Evolutionary conservation across 768 basidiomycete genomes (phyloP).

Genomic region (Termitomyces sp.): DNA sequence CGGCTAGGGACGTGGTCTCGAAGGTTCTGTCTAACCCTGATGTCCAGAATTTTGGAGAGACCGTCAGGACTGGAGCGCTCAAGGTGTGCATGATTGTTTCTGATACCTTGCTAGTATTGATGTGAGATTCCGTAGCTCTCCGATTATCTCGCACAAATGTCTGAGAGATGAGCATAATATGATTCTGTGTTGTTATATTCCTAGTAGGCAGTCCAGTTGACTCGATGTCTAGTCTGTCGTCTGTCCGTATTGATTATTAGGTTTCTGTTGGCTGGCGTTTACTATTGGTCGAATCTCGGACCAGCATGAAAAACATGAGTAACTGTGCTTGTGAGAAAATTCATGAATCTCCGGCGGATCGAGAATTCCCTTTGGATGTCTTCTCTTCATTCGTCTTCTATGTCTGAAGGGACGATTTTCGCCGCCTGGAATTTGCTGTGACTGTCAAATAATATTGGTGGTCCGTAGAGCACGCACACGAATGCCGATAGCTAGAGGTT

Average conservation of each 20-base stretch:
- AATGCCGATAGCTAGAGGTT: background rate
- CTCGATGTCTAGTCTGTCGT: background rate
- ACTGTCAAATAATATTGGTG: background rate
- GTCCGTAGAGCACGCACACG: background rate
- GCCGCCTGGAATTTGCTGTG: too few species aligned
- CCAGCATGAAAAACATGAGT: too few species aligned
- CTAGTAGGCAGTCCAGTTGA: background rate
- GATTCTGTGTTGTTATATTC: background rate
- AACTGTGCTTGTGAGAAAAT: background rate
- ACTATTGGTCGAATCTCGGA: background rate
- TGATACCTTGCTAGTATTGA: background rate
- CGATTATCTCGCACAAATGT: conserved; percentile 70
- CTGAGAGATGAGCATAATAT: conserved; percentile 34
- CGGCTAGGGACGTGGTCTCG: conserved; percentile 73
- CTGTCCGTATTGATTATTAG: background rate
- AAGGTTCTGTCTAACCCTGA: conserved; percentile 81
- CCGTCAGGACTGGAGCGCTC: conserved; percentile 72
- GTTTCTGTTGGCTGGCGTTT: background rate
- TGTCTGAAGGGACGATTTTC: background rate
- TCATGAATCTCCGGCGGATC: background rate
- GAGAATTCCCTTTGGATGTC: background rate
- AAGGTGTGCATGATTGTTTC: conserved; percentile 47
- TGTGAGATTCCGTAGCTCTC: conserved; percentile 37
- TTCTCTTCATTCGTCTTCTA: background rate
- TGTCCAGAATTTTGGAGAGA: conserved; percentile 82